Percentiles rank a stretch among this genome's conserved stretches.
These are phyloP conservation scores for Clavispora vitiphila DNA, from an alignment of 805 yeast species.

Conservation along the genomic window DNA sequence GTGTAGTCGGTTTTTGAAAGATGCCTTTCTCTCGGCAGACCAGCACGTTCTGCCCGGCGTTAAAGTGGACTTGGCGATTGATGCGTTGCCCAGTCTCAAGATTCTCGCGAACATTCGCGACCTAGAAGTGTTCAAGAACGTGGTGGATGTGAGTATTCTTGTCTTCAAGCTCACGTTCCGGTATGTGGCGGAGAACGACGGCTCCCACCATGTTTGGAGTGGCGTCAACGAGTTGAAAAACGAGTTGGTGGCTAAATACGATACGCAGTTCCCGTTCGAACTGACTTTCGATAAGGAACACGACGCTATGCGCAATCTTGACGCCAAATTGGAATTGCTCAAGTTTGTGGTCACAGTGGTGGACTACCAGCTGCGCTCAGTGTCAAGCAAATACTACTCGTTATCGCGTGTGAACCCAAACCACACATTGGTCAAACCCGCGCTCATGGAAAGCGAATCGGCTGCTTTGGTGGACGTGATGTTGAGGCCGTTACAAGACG, in stretches of 20 bases:
- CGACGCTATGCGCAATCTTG: slow-evolving; percentile 47
- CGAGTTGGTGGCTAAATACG: slow-evolving; percentile 58
- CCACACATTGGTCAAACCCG: slow-evolving; percentile 61
- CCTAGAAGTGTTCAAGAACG: slow-evolving; percentile 25
- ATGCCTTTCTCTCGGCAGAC: slow-evolving; percentile 30
- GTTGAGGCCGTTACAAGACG: slow-evolving; percentile 50
- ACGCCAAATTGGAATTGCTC: slow-evolving; percentile 62
- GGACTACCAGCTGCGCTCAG: slow-evolving; percentile 44
- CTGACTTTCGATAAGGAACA: slow-evolving; percentile 45
- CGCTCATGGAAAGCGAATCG: slow-evolving; percentile 62
- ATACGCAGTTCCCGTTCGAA: slow-evolving; percentile 47
- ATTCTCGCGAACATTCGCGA: slow-evolving; percentile 24
- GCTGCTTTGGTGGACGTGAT: slow-evolving; percentile 58
- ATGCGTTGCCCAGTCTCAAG: slow-evolving; percentile 30
- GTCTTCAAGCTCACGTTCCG: slow-evolving; percentile 42
- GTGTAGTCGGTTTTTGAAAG: slow-evolving; percentile 37
- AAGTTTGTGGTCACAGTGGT: slow-evolving; percentile 55
- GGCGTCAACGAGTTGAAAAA: slow-evolving; percentile 52
- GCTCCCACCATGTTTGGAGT: slow-evolving; percentile 49
- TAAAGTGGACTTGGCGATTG: slow-evolving; percentile 37
- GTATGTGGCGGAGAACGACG: slow-evolving; percentile 44
- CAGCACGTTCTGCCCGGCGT: slow-evolving; percentile 21
- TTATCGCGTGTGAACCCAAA: slow-evolving; percentile 45
- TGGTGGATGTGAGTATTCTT: slow-evolving; percentile 34
- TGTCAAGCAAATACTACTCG: slow-evolving; percentile 34